A percentile compares a stretch with the other conserved stretches of the same genome.
These are phyloP conservation scores for Pseudomicrostroma phylloplanum DNA, from an alignment of 1,284 basidiomycete species.

Conservation along the genomic window DNA sequence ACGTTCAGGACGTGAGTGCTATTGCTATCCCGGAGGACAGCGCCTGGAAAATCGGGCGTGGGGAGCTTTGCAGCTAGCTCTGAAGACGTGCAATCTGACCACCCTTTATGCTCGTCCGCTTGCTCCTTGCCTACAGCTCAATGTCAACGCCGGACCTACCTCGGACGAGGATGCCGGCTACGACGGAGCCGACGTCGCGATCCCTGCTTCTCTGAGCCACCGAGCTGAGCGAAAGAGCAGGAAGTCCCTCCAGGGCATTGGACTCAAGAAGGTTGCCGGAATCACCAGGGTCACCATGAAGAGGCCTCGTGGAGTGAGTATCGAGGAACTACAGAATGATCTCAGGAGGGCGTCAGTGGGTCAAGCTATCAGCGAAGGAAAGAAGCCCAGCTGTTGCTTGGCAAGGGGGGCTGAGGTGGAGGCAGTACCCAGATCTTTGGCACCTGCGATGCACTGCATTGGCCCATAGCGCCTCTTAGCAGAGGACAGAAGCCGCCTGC, in stretches of 20 bases:
- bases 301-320: constrained; percentile 81
- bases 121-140: constrained; percentile 3
- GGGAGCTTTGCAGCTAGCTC: too few species aligned
- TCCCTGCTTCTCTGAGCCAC: constrained; percentile 83
- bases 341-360: too few species aligned
- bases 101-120: background rate
- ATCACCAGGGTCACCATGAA: constrained; percentile 93
- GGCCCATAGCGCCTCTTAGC: too few species aligned
- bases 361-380: too few species aligned
- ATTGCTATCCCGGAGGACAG: background rate
- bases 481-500: too few species aligned
- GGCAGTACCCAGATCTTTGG: background rate
- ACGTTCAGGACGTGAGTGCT: constrained; percentile 57
- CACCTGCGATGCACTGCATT: background rate
- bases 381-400: too few species aligned
- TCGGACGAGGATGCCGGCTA: constrained; percentile 56
- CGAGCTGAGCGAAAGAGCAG: constrained; percentile 49
- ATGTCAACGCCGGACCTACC: constrained; percentile 48
- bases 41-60: too few species aligned
- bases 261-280: constrained; percentile 71
- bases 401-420: background rate
- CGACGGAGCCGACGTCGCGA: constrained; percentile 62
- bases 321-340: background rate
- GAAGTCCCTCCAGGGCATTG: constrained; percentile 47
- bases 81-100: background rate